Base-by-base conservation (phyloP, 352 stramenopile species). In the Phytophthora pseudosyringae region DNA sequence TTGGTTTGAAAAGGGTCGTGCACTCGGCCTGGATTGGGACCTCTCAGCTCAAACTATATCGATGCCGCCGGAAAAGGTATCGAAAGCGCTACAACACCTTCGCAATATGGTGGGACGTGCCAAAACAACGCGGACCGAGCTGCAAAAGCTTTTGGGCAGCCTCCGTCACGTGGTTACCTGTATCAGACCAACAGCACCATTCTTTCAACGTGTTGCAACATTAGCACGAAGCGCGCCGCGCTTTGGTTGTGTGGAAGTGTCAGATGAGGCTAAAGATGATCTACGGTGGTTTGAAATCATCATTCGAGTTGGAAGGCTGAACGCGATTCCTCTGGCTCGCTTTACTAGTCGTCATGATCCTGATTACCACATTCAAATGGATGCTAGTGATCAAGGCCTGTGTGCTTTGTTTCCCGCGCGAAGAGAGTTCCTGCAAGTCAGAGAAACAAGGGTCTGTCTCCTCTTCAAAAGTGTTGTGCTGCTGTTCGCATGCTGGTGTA, bases 111-210 rank as follows among this genome's bases (percentile, higher is more conserved):
- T 43, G 0, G 11, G 1, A 1, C 2, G 33, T 1, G 4, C 6
- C 0, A 45, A 29, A 16, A 58, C 55, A 21, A 65, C 63, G 9
- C 40, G 63, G 6, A 57, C 21, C 0, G 3, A 29, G 9, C 28
- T 70, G 3, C 33, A 62, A 28, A 54, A 43, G 31, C 31, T 29
- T 1, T 38, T 66, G 18, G 55, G 50, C 0, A 66, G 63, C 25
- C 41, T 68, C 2, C 50, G 59, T 3, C 59, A 68, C 29, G 60
- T 62, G n/a, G 26, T 32, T 6, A 57, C 60, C 13, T 61, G 60
- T 16, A 50, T 67, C 48, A n/a, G 31, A n/a, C 11, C 49, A 21
- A 32, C 33, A 12, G 21, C 29, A n/a, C 31, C 41, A 3, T 50
- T 67, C 40, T 55, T 67, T 1, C 50, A 67, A 33, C 43, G 44